A percentile compares a stretch with the other conserved stretches of the same genome.
Evolutionary conservation across 345 rosid genomes (phyloP).

Genomic region (Rhodamnia argentea): DNA sequence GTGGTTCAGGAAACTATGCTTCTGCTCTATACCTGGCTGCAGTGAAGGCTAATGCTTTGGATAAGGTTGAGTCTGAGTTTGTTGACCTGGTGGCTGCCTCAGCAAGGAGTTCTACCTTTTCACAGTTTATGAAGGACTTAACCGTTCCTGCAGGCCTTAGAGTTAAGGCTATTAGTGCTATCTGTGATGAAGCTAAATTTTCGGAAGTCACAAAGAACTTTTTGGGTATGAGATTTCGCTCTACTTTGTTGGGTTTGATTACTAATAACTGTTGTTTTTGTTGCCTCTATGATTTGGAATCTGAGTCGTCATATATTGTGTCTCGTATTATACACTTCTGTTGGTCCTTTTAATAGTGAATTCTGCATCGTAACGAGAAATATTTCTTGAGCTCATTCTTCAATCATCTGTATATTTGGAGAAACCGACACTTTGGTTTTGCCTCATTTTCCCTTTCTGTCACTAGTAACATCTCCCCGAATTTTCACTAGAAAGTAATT

Average conservation of each 20-base stretch:
- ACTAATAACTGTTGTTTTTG: not conserved
- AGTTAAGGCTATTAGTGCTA: constrained; percentile 50
- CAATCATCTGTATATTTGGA: not conserved
- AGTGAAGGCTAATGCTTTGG: constrained; percentile 51
- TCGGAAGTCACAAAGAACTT: constrained; percentile 67
- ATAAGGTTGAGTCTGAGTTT: constrained; percentile 71
- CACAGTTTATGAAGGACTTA: constrained; percentile 68
- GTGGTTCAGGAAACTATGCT: constrained; percentile 88
- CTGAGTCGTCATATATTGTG: not conserved
- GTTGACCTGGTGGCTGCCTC: constrained; percentile 54
- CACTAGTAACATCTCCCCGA: not conserved
- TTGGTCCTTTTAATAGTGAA: not conserved
- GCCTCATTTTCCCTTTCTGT: not conserved
- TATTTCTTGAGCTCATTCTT: not conserved
- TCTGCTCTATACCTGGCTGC: constrained; percentile 68
- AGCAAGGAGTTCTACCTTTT: constrained; percentile 44
- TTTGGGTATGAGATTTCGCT: constrained; percentile 39
- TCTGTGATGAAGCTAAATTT: constrained; percentile 55
- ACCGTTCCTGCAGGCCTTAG: constrained; percentile 56
- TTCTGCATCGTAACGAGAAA: not conserved
- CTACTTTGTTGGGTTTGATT: not conserved
- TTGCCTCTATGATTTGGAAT: not conserved
- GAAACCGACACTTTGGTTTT: not conserved
- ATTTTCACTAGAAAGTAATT: not conserved
- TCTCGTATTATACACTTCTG: not conserved